Conservation (phyloP, 768 basidiomycete genomes). For the Mycena filopes region DNA sequence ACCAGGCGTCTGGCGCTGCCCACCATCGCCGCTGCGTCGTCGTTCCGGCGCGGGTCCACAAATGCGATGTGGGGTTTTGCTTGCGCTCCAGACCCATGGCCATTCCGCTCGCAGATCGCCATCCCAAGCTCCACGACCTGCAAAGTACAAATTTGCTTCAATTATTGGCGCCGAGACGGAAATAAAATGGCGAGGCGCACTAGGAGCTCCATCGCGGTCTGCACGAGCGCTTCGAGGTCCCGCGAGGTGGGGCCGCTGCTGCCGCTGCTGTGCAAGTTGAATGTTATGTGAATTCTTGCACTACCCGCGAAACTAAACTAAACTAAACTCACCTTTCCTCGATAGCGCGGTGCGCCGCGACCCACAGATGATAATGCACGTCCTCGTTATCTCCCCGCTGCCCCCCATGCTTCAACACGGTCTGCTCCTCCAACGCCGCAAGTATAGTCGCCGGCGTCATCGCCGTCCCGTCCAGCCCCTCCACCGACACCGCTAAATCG, state of each 20-base stretch:
- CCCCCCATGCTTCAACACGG: neutral
- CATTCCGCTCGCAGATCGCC: conserved; percentile 53
- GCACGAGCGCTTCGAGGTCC: neutral
- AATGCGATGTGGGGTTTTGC: conserved; percentile 63
- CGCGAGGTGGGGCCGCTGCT: conserved; percentile 29
- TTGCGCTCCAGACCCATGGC: conserved; percentile 2
- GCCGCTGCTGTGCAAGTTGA: conserved; percentile 33
- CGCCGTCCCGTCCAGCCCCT: conserved; percentile 45
- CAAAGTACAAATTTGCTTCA: neutral
- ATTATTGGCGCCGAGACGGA: no score
- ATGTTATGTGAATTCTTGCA: no score
- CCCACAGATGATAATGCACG: conserved; percentile 27
- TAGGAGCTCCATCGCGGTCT: conserved; percentile 15
- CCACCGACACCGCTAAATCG: conserved; percentile 39
- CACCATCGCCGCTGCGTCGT: conserved; percentile 51
- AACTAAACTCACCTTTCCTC: conserved; percentile 44
- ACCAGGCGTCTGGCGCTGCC: conserved; percentile 53
- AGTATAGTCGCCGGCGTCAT: conserved; percentile 47
- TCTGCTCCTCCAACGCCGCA: conserved; percentile 31
- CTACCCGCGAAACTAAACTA: no score
- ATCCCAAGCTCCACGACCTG: conserved; percentile 64
- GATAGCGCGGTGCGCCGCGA: conserved; percentile 41
- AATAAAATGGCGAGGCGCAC: conserved; percentile 17
- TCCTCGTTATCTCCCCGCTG: conserved; percentile 36
- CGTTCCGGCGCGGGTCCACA: conserved; percentile 60